Conservation (phyloP, 2,329 filamentous ascomycete species). For the Hymenoscyphus fraxineus region DNA sequence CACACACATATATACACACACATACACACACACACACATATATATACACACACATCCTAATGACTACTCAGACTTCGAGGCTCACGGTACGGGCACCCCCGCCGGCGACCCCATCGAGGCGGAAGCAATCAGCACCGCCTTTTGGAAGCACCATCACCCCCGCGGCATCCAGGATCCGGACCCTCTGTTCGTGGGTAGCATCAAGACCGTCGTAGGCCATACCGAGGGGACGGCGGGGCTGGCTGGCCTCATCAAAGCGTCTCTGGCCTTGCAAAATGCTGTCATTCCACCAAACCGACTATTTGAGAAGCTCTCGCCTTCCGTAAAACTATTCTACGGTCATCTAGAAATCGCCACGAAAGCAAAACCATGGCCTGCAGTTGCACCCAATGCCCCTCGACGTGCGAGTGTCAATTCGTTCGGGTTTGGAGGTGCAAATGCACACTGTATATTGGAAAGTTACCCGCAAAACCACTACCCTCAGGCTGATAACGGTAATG, state of each 20-base stretch:
- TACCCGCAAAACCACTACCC: background rate
- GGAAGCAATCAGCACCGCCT: conserved; percentile 35
- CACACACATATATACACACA: too few relatives aligned
- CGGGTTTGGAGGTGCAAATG: conserved; percentile 26
- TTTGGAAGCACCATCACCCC: background rate
- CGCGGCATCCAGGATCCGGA: background rate
- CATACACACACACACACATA: too few relatives aligned
- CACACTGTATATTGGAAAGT: conserved; percentile 36
- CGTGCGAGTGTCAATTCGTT: conserved; percentile 27
- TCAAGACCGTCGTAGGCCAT: conserved; percentile 29
- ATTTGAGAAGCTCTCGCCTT: conserved; percentile 35
- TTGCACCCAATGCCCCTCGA: background rate
- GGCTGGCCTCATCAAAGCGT: conserved; percentile 29
- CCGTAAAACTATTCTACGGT: conserved; percentile 21
- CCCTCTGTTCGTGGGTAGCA: conserved; percentile 11
- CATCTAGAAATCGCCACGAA: background rate
- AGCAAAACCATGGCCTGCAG: conserved; percentile 19
- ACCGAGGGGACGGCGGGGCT: conserved; percentile 29
- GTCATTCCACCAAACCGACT: conserved; percentile 31
- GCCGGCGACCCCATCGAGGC: conserved; percentile 43
- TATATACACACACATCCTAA: too few relatives aligned
- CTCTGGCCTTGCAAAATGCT: conserved; percentile 26
- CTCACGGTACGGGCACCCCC: conserved; percentile 39
- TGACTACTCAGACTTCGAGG: conserved; percentile 39
- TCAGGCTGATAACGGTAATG: background rate